Evolutionary conservation across 192 early-diverging fungal species (phyloP), one percentile per base, ranked within the genome.

Genomic region (Phlyctochytrium arcticum): DNA sequence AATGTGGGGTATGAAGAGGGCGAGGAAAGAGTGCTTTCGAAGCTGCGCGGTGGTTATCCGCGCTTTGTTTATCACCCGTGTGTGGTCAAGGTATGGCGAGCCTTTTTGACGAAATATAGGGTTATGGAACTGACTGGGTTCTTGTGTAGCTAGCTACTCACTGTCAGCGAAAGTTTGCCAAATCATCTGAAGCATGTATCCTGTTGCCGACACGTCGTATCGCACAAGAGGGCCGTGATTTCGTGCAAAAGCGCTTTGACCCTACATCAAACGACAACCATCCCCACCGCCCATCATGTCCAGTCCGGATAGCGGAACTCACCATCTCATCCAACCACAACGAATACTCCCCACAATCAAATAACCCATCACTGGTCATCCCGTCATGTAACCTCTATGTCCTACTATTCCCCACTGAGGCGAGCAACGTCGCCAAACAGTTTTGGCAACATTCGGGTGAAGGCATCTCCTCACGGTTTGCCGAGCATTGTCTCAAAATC

Each of bases 361-460:
- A 5, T 65, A 79, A 56, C 71, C 78, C 62, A 30, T 79, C 24
- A 50, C 76, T 9, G 70, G 73, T 15, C 62, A 17, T 26, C 12
- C 32, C 31, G 23, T 36, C 74, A 19, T 76, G 75, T 3, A 76
- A 88, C 44, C 65, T 84, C 34, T 77, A 83, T 70, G 72, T 75
- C 48, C 84, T 93, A 9, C 61, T 96, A 42, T 93, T 96, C 69
- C 90, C 90, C 1, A 73, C n/a, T 35, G 79, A 83, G 5, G 77
- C 82, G 33, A 84, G 83, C 44, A 51, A 76, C 10, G 65, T 92
- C 36, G 96, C 89, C n/a, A 96, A 98, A 70, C 86, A 85, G 77
- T 96, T 88, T 68, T 98, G 96, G 96, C 94, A 97, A 76, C 96
- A 98, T 72, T 71, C 91, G 5, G 96, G 96, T 27, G 90, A 92